Base-by-base conservation (phyloP, 2,329 filamentous ascomycete genomes). In the Aspergillus carbonarius region DNA sequence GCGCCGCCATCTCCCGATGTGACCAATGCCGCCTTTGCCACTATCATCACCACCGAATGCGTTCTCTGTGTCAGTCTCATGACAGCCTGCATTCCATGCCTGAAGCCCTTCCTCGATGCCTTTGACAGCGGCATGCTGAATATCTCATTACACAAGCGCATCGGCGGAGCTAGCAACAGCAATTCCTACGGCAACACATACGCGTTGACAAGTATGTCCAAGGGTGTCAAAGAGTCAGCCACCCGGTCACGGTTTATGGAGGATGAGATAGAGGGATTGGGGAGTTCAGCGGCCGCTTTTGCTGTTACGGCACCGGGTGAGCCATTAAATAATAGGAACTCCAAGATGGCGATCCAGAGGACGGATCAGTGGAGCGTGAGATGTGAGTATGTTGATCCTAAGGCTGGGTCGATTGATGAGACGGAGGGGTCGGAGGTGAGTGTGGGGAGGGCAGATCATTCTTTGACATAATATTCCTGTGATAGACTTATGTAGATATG, bases 61-160 rank as follows among this genome's bases (percentile, higher is more conserved):
- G 49, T 52, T 15, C 49, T 52, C n/a, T 40, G 49, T 35, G 35
- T 39, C 49, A 52, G 49, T 18, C 12, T 52, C n/a, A 37, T 52
- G 32, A 40, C 20, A 5, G 49, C 49, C 49, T 52, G 49, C 15
- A 52, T 52, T 15, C 49, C 49, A 3, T 52, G 49, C 35, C 34
- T 52, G 15, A 52, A 52, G 10, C 49, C 49, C 32, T 52, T 52
- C 15, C 49, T 52, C 18, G 49, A 52, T 8, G 49, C 49, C 20
- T 52, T 52, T 17, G 34, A 52, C 34, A 52, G 18, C 34, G 49
- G 49, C 18, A 52, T 52, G 49, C 32, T 52, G 5, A 37, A 30
- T 5, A 18, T 52, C 20, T 18, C 49, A 0, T 6, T 37, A 8
- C 12, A 40, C 12, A 39, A 39, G n/a, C 49, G 23, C 6, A n/a